A percentile compares a stretch with the other conserved stretches of the same genome.
Evolutionary conservation across 495 filamentous ascomycete species (phyloP).

Genomic region (Barbatosphaeria neglecta): DNA sequence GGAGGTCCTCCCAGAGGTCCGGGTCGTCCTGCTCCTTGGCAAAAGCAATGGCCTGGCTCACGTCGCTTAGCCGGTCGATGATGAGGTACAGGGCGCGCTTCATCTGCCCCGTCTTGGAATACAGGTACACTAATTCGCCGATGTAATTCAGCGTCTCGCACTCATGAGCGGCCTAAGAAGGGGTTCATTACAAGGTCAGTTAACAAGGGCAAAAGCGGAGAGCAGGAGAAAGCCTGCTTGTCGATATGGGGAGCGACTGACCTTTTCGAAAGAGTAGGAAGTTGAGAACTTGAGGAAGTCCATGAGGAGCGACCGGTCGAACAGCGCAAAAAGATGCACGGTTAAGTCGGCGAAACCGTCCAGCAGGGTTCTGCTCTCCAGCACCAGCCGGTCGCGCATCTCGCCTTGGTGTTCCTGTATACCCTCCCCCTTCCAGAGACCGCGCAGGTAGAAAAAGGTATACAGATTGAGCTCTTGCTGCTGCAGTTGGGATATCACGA

Average conservation of each 20-base stretch:
- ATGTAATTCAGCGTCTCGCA: slow-evolving; percentile 72
- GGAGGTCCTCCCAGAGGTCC: slow-evolving; percentile 87
- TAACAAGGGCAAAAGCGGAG: not conserved
- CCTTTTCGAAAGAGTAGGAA: slow-evolving; percentile 67
- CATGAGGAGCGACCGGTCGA: slow-evolving; percentile 69
- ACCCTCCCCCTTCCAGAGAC: slow-evolving; percentile 67
- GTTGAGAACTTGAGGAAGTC: slow-evolving; percentile 76
- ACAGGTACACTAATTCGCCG: slow-evolving; percentile 82
- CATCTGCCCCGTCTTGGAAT: slow-evolving; percentile 87
- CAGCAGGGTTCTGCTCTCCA: slow-evolving; percentile 63
- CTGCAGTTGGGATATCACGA: slow-evolving; percentile 66
- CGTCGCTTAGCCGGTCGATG: slow-evolving; percentile 75
- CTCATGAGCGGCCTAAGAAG: slow-evolving; percentile 49
- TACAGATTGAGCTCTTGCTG: slow-evolving; percentile 49
- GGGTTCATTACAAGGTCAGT: not conserved
- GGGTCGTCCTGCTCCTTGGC: slow-evolving; percentile 84
- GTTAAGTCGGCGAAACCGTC: slow-evolving; percentile 78
- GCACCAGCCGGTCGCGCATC: slow-evolving; percentile 30
- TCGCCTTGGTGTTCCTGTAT: slow-evolving; percentile 29
- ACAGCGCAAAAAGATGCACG: slow-evolving; percentile 73
- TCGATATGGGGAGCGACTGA: slow-evolving; percentile 5
- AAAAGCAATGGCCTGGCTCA: slow-evolving; percentile 84
- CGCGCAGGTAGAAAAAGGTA: slow-evolving; percentile 82
- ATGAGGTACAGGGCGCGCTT: slow-evolving; percentile 85
- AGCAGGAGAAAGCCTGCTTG: not conserved